A percentile compares a stretch with the other conserved stretches of the same genome.
Evolutionary conservation across 208 protist species (phyloP).

Genomic region (Trypanosoma melophagium): DNA sequence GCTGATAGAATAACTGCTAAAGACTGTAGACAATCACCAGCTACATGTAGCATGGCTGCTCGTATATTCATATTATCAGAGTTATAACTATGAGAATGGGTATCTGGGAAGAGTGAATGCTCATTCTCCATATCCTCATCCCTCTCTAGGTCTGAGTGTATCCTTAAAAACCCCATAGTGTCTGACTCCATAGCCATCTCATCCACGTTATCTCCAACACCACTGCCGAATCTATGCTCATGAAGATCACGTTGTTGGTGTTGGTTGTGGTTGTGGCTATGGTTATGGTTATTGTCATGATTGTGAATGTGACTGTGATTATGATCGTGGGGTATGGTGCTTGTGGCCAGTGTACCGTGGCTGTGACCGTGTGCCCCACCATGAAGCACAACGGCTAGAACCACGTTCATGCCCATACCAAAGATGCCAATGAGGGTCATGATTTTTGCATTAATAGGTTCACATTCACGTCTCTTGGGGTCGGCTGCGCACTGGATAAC

Average conservation of each 20-base stretch:
- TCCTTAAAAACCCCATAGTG: no score
- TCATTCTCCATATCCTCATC: not conserved
- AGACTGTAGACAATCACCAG: slow-evolving; percentile 53
- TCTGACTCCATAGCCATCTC: no score
- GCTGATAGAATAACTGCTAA: slow-evolving; percentile 52
- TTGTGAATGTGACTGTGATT: slow-evolving; percentile 13
- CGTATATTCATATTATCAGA: slow-evolving; percentile 31
- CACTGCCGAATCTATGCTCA: not conserved
- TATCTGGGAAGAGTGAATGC: not conserved
- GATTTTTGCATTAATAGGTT: slow-evolving; percentile 17
- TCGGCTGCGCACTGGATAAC: slow-evolving; percentile 20
- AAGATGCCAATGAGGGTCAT: slow-evolving; percentile 42
- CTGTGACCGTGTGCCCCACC: slow-evolving; percentile 38
- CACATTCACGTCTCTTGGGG: not conserved
- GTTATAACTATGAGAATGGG: not conserved
- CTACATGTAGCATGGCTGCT: slow-evolving; percentile 50
- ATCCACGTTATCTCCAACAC: not conserved
- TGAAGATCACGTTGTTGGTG: not conserved
- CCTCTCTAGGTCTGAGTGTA: not conserved
- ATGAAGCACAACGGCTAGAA: slow-evolving; percentile 32
- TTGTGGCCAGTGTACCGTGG: slow-evolving; percentile 16
- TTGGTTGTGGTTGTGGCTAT: not conserved
- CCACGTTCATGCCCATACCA: slow-evolving; percentile 48
- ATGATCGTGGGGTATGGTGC: slow-evolving; percentile 4
- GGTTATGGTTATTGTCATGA: not conserved